phyloP scores from a whole-genome alignment of 345 rosid species.

The Salix suchowensis region DNA sequence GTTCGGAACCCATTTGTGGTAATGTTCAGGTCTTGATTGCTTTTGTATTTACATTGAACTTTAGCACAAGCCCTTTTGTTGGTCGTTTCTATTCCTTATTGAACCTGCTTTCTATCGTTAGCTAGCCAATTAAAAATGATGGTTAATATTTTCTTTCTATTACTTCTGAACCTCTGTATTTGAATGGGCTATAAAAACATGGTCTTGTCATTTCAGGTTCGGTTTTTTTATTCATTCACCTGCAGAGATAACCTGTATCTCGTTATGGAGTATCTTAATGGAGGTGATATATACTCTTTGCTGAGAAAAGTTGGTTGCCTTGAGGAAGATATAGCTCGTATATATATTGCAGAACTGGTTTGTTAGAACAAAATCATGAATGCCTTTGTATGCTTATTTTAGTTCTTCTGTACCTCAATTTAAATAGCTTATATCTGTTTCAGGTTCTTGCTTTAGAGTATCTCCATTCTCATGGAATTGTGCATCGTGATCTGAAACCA shows the following conservation, averaged over 20 bases:
- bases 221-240: slow-evolving; percentile 77
- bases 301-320: slow-evolving; percentile 78
- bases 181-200: slow-evolving; percentile 1
- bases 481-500: slow-evolving; percentile 83
- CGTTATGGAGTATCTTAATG: slow-evolving; percentile 91
- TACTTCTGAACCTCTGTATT: slow-evolving; percentile 4
- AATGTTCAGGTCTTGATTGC: slow-evolving; percentile 18
- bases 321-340: slow-evolving; percentile 69
- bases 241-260: slow-evolving; percentile 83
- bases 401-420: slow-evolving; percentile 6
- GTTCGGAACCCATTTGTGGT: slow-evolving; percentile 89
- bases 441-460: slow-evolving; percentile 92
- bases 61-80: neutral
- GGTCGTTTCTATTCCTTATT: neutral
- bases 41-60: neutral
- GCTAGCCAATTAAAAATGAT: neutral
- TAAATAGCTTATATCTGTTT: slow-evolving; percentile 14
- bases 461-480: slow-evolving; percentile 69
- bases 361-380: slow-evolving; percentile 21
- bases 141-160: neutral
- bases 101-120: neutral
- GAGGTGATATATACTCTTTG: slow-evolving; percentile 77
- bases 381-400: slow-evolving; percentile 5
- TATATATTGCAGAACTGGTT: slow-evolving; percentile 82
- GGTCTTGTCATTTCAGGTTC: slow-evolving; percentile 54